Evolutionary conservation across 805 yeast species (phyloP), one percentile per base, ranked within the genome.

Genomic region (Candida orba): DNA sequence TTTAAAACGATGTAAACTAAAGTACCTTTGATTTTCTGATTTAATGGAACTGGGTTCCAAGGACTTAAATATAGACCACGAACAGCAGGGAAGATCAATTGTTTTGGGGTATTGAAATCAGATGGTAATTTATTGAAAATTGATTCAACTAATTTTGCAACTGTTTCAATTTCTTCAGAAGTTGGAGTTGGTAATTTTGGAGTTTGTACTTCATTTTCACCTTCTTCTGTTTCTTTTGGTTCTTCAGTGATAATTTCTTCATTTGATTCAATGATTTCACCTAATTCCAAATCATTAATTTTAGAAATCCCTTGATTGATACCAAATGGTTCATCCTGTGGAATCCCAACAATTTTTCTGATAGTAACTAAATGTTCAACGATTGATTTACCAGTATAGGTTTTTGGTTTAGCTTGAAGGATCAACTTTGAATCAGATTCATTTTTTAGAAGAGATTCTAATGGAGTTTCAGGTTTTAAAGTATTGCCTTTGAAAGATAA

Each of bases 11-110:
- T 68, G 63, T 91, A 91, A 45, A 84, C 68, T 53, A 90, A 69
- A 57, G 90, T 95, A 23, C 98, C 98, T 58, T 73, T 75, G n/a
- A 65, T 45, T 52, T 68, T 75, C 58, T 74, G 77, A 41, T 69
- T 65, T 15, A 81, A 68, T 27, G 91, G 82, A 13, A 88, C 88
- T 4, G 97, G 96, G 51, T 85, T 81, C 93, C 96, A 91, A 42
- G 78, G 76, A 13, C 96, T 85, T 40, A 88, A 60, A 42, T 71
- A 75, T 48, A 93, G 65, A 8, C 91, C 84, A 42, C 73, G 70
- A 15, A 77, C 67, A 44, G 67, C 62, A 30, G 72, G 71, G 1
- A 62, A 53, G 20, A 62, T 53, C 30, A 45, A 13, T 20, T 47
- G 40, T 3, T 44, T 13, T 6, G 57, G 41, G 36, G 45, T 40